Base-by-base conservation (phyloP, 768 basidiomycete genomes). In the Myochromella boudieri region DNA sequence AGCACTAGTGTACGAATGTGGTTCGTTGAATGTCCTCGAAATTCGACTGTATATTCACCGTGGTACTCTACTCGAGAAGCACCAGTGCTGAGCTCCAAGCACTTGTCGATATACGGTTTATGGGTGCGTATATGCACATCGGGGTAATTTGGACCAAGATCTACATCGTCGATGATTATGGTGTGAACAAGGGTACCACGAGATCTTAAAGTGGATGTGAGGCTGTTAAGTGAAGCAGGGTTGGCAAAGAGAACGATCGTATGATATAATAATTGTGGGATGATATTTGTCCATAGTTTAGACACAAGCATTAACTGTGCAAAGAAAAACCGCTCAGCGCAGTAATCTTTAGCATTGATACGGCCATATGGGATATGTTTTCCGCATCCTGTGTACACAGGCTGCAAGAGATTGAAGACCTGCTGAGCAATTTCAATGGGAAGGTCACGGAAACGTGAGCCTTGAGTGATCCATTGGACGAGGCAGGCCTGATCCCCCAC, bases 381-480 rank as follows among this genome's bases (percentile, higher is more conserved):
- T n/a, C n/a, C n/a, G n/a, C n/a, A n/a, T n/a, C n/a, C n/a, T n/a
- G n/a, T n/a, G n/a, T 44, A 44, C 9, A 14, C 31, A 3, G 48
- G 48, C 18, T 18, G 21, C 29, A 43, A 37, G 17, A 36, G 26
- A 5, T 32, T 21, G 1, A 49, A 26, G 11, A 44, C 44, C 38
- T 49, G 38, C 48, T 28, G 44, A n/a, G 42, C 42, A 20, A 29
- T 39, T 17, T 49, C 48, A 24, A 42, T 44, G 2, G 48, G 48
- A n/a, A 49, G 48, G 20, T 26, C 25, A 18, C 3, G 17, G 29
- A 49, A 49, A 1, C 17, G 15, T 28, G 24, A 26, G 9, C 18
- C 15, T 2, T 15, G 25, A 18, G 31, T n/a, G 31, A 12, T 6
- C 17, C 3, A 17, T 36, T 6, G n/a, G n/a, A n/a, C 20, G 33